These are phyloP conservation scores for Albizia julibrissin DNA, from an alignment of 306 rosid genomes.

Conservation along the genomic window DNA sequence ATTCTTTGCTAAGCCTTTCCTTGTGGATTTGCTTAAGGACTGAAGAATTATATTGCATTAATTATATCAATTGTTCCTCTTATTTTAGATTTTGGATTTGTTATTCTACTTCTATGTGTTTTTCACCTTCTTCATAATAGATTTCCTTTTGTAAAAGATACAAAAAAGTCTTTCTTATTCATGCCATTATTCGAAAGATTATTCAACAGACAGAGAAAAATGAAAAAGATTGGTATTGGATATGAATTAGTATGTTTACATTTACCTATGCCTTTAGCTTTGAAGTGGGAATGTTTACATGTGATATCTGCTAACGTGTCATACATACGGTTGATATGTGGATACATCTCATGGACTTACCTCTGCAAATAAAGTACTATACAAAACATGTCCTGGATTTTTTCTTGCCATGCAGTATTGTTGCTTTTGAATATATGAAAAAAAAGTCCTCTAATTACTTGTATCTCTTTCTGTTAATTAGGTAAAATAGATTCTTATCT, in stretches of 20 bases:
- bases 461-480: background rate
- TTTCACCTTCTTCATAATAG: background rate
- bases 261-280: too few relatives aligned
- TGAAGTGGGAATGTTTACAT: too few relatives aligned
- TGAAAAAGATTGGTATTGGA: too few relatives aligned
- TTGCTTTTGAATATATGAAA: background rate
- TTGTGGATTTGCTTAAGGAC: too few relatives aligned
- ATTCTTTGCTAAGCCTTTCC: too few relatives aligned
- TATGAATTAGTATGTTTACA: too few relatives aligned
- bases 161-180: background rate
- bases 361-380: background rate
- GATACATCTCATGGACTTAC: too few relatives aligned
- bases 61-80: background rate
- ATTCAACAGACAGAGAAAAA: too few relatives aligned
- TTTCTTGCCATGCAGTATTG: background rate
- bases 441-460: background rate
- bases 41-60: background rate
- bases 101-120: background rate
- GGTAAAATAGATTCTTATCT: background rate
- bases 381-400: background rate
- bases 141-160: background rate
- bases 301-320: too few relatives aligned
- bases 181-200: too few relatives aligned
- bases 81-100: background rate
- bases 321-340: too few relatives aligned